Evolutionary conservation across 306 rosid genomes (phyloP).

Genomic region (Benincasa hispida): DNA sequence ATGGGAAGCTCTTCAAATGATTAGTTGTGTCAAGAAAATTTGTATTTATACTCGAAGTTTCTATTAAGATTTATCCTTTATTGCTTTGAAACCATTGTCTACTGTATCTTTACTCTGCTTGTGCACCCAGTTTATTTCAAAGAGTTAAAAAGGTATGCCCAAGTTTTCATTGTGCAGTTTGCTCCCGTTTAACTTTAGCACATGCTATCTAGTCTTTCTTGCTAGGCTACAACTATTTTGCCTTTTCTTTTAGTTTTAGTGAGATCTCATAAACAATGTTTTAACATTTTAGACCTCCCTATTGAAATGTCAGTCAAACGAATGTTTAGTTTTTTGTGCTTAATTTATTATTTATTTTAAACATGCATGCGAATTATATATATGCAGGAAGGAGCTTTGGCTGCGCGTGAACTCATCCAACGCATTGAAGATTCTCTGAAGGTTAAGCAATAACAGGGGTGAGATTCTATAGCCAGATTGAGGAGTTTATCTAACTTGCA

Average conservation of each 20-base stretch:
- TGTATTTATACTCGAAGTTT: background rate
- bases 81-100: background rate
- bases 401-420: constrained; percentile 57
- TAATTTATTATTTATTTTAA: background rate
- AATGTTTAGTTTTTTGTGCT: background rate
- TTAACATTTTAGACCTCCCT: background rate
- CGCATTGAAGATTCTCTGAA: constrained; percentile 54
- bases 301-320: background rate
- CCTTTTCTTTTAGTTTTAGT: background rate
- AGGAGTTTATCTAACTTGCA: background rate
- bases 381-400: constrained; percentile 81
- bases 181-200: background rate
- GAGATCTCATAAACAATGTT: background rate
- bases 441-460: constrained; percentile 46
- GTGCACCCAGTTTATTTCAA: background rate
- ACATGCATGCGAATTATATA: background rate
- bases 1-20: background rate
- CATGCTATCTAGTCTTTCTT: background rate
- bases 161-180: background rate
- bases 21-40: background rate
- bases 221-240: background rate
- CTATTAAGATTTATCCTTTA: background rate
- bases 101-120: background rate
- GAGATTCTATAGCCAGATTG: constrained; percentile 9
- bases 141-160: background rate